These are phyloP conservation scores for Monosporozyma yasuniensis DNA, from an alignment of 805 yeast species.

Conservation along the genomic window DNA sequence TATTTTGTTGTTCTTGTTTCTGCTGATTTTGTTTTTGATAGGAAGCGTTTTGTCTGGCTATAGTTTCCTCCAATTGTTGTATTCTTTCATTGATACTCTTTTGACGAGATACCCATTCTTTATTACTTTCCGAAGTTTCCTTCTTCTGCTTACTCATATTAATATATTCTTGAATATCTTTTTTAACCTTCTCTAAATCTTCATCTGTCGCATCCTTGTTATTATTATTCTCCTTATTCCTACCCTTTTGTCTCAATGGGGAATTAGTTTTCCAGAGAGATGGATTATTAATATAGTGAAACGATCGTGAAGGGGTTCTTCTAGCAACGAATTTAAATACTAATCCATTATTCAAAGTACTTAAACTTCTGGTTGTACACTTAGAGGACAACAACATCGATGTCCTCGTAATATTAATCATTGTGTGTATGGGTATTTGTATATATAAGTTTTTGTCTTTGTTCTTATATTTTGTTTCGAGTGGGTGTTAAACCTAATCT, in stretches of 20 bases:
- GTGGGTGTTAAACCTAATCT: background rate
- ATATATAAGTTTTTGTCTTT: background rate
- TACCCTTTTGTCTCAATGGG: background rate
- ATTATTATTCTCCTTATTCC: background rate
- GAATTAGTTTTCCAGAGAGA: background rate
- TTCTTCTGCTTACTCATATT: constrained; percentile 11
- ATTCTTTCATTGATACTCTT: constrained; percentile 19
- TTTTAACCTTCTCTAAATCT: constrained; percentile 18
- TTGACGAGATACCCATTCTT: constrained; percentile 14
- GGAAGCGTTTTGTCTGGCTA: constrained; percentile 15
- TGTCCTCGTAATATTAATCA: background rate
- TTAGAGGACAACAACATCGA: background rate
- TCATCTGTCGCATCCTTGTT: constrained; percentile 8
- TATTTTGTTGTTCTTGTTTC: background rate
- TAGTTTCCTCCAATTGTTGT: constrained; percentile 18
- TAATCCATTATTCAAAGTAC: background rate
- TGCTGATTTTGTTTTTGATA: constrained; percentile 3
- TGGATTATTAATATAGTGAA: background rate
- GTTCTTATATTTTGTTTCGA: background rate
- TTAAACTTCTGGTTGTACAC: background rate
- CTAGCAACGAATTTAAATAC: background rate
- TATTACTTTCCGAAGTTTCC: constrained; percentile 3
- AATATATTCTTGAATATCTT: constrained; percentile 20
- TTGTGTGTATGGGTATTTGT: background rate
- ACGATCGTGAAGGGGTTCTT: background rate